Evolutionary conservation across 495 filamentous ascomycete species (phyloP), one percentile per base, ranked within the genome.

Genomic region (Aspergillus sparsus): DNA sequence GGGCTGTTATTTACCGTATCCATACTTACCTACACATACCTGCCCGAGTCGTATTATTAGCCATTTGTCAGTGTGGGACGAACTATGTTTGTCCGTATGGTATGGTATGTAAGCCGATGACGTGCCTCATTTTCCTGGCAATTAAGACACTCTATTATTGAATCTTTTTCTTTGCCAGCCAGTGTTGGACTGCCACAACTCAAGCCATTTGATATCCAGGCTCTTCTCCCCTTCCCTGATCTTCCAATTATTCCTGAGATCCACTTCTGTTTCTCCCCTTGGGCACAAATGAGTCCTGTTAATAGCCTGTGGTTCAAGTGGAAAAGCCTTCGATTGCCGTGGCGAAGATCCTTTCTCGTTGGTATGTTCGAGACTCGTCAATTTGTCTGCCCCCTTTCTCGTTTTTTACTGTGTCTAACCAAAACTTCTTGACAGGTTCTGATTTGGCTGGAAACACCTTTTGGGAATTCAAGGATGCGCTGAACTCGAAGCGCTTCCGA

Each of bases 371-470:
- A 51, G 62, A 55, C 15, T 51, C 44, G 52, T 35, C n/a, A 7
- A 21, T 47, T 16, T 21, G 1, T 9, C n/a, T 21, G 15, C 44
- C 44, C 45, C 49, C 45, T 53, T 45, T 21, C 42, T 45, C 52
- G 7, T 35, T 41, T 34, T 31, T 49, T 55, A 57, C 63, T 65
- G 60, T 63, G 5, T 47, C 44, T 47, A 47, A 63, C 57, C 62
- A 46, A 49, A 21, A 34, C 42, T 37, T 34, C 50, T 33, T 55
- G 0, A 64, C 62, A 96, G 93, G 94, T 63, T 78, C 83, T 61
- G 94, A 98, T 73, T 85, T 97, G 34, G 64, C 83, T 39, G 92
- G 92, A 18, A 98, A 97, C 75, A 97, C 92, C 27, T 98, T 86
- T 76, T 98, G 93, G 91, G 91, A 96, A 69, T 93, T 96, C 77